Conservation (phyloP, 805 yeast species). For the Zygosaccharomyces siamensis region DNA sequence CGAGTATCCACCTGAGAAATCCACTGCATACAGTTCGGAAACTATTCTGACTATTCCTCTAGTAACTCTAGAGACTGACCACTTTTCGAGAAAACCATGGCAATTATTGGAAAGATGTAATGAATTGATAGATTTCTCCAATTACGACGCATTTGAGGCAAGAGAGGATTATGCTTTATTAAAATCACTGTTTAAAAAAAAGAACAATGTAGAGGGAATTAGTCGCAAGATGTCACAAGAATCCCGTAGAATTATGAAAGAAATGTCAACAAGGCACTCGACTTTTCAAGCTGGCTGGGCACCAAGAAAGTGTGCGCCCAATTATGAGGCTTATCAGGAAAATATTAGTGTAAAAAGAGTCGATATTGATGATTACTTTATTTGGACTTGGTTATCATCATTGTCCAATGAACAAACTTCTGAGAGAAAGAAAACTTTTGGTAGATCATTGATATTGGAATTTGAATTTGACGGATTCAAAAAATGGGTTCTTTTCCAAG, state of each 20-base stretch:
- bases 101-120: constrained; percentile 59
- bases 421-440: constrained; percentile 62
- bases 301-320: constrained; percentile 25
- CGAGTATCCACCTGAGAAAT: constrained; percentile 68
- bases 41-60: constrained; percentile 55
- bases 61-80: constrained; percentile 49
- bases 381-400: constrained; percentile 87
- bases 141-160: constrained; percentile 63
- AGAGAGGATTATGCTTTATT: constrained; percentile 74
- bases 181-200: constrained; percentile 62
- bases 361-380: constrained; percentile 78
- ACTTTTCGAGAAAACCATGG: constrained; percentile 43
- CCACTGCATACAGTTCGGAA: constrained; percentile 35
- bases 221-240: constrained; percentile 66
- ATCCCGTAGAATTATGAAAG: constrained; percentile 52
- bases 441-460: constrained; percentile 76
- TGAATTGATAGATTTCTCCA: constrained; percentile 60
- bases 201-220: constrained; percentile 47
- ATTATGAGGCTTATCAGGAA: constrained; percentile 23
- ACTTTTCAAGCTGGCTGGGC: constrained; percentile 43
- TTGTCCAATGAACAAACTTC: constrained; percentile 69
- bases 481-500: constrained; percentile 76
- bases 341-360: constrained; percentile 48
- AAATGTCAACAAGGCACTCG: constrained; percentile 38
- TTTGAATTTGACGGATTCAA: constrained; percentile 71